Evolutionary conservation across 148 eudicot species (phyloP).

Genomic region (Chenopodium album): DNA sequence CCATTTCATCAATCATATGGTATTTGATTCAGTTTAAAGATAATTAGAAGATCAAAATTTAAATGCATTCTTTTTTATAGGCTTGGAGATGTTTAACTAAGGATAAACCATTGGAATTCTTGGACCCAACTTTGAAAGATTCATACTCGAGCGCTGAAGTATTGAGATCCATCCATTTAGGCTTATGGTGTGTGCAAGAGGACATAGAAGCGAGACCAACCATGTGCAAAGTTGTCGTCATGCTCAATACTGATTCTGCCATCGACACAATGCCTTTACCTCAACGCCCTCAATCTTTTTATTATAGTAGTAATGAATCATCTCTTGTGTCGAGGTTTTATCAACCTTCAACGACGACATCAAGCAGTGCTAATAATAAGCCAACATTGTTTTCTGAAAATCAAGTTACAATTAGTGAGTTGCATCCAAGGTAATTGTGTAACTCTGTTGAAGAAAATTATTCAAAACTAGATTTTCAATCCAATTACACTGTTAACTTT

Average conservation of each 20-base stretch:
- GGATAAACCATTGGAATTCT: slow-evolving; percentile 18
- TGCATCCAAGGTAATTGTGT: not conserved
- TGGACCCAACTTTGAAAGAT: slow-evolving; percentile 30
- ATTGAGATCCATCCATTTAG: slow-evolving; percentile 28
- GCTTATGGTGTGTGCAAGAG: slow-evolving; percentile 30
- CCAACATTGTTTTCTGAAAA: not conserved
- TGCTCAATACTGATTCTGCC: slow-evolving; percentile 6
- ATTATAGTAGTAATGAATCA: not conserved
- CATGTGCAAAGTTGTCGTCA: slow-evolving; percentile 14
- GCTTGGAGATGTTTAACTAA: slow-evolving; percentile 44
- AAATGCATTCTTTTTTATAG: not conserved
- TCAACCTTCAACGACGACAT: not conserved
- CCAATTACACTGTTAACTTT: no score
- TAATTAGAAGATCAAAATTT: no score
- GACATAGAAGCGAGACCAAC: slow-evolving; percentile 21
- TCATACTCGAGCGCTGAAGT: slow-evolving; percentile 27
- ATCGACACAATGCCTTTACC: slow-evolving; percentile 8
- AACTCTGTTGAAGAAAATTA: no score
- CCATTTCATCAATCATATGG: no score
- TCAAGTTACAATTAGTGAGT: not conserved
- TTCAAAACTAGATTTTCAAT: no score
- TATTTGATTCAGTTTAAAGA: no score
- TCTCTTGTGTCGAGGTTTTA: not conserved
- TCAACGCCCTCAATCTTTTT: slow-evolving; percentile 3
- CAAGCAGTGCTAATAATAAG: not conserved